phyloP scores from a whole-genome alignment of 768 basidiomycete species.

The Boletus reticulatus region DNA sequence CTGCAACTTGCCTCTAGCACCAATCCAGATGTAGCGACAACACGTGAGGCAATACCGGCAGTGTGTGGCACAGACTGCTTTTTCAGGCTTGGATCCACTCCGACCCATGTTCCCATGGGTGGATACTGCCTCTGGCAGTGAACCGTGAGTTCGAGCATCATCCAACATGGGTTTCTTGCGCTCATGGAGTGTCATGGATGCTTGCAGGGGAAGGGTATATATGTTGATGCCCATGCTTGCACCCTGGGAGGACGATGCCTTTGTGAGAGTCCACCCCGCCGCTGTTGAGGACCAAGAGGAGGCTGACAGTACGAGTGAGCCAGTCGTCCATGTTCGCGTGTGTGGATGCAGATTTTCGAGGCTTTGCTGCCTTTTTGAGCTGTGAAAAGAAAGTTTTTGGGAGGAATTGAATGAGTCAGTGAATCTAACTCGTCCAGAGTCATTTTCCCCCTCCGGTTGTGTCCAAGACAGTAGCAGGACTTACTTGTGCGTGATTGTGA shows the following conservation, averaged over 20 bases:
- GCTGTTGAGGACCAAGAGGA: constrained; percentile 6
- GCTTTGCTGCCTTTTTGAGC: constrained; percentile 67
- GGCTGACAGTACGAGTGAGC: constrained; percentile 52
- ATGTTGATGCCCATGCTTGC: not conserved
- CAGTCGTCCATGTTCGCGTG: constrained; percentile 43
- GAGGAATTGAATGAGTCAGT: too few relatives aligned
- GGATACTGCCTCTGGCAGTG: not conserved
- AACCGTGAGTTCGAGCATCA: not conserved
- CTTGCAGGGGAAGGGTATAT: constrained; percentile 27
- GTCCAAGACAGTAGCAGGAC: too few relatives aligned
- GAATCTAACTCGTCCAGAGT: too few relatives aligned
- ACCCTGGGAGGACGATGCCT: constrained; percentile 1
- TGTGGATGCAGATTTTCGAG: constrained; percentile 46
- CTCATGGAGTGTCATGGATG: constrained; percentile 50
- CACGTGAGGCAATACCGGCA: not conserved
- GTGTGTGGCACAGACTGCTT: not conserved
- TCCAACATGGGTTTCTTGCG: constrained; percentile 32
- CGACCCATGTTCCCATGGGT: not conserved
- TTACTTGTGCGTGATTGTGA: too few relatives aligned
- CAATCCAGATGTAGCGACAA: not conserved
- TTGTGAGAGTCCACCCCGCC: not conserved
- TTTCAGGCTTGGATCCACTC: constrained; percentile 4
- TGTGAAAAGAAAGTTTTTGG: constrained; percentile 27
- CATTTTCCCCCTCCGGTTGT: too few relatives aligned
- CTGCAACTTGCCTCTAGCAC: not conserved